Conservation (phyloP, 164 flowering plant genomes). For the Kingdonia uniflora region DNA sequence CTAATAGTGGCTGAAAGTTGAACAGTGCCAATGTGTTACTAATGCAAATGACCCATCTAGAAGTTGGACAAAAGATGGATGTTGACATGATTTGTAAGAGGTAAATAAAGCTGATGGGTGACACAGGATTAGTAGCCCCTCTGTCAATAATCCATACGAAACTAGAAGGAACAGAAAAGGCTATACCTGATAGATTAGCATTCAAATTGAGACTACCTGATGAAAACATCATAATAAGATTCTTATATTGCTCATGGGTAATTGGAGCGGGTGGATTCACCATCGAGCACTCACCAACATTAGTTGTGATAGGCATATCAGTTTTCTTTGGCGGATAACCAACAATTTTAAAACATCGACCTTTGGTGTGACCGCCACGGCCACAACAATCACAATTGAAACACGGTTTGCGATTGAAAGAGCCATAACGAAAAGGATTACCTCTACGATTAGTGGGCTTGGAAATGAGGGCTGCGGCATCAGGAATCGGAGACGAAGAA, state of each 20-base stretch:
- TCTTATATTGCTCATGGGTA: not conserved
- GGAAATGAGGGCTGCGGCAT: not conserved
- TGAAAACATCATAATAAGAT: not conserved
- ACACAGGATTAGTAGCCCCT: not conserved
- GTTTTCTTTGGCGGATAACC: not conserved
- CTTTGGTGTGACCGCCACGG: not conserved
- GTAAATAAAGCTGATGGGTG: not conserved
- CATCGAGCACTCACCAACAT: not conserved
- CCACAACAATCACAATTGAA: not conserved
- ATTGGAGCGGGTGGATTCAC: no score
- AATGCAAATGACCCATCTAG: not conserved
- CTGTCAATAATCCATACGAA: conserved; percentile 1
- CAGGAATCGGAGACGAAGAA: no score
- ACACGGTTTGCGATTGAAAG: not conserved
- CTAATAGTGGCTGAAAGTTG: not conserved
- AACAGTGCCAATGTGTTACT: not conserved
- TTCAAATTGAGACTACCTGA: not conserved
- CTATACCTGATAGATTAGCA: not conserved
- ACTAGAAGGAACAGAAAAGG: not conserved
- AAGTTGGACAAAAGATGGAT: not conserved
- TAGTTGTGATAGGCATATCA: not conserved
- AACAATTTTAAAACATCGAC: not conserved
- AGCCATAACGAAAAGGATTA: not conserved
- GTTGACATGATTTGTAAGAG: not conserved
- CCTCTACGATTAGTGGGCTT: not conserved